Conservation (phyloP, 202 grass and related monocot species). For the Panicum hallii region DNA sequence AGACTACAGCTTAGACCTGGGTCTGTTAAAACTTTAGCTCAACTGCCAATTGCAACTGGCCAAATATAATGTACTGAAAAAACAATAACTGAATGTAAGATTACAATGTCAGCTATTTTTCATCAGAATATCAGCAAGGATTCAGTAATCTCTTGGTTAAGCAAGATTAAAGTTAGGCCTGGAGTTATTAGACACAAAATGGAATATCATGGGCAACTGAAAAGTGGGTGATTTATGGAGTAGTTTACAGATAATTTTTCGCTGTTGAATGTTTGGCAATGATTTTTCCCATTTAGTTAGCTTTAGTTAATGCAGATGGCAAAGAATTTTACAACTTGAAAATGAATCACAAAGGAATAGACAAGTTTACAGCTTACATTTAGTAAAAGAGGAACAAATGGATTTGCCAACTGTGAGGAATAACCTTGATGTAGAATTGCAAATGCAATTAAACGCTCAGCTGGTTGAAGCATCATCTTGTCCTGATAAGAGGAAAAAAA, state of each 20-base stretch:
- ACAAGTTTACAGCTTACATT: conserved; percentile 64
- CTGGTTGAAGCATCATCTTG: conserved; percentile 77
- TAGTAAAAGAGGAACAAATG: conserved; percentile 78
- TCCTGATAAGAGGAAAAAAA: conserved; percentile 54
- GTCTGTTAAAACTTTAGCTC: background rate
- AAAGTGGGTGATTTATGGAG: background rate
- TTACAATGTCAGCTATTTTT: background rate
- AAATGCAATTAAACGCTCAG: conserved; percentile 91
- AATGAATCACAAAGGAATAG: conserved; percentile 19
- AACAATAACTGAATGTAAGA: background rate
- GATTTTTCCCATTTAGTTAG: conserved; percentile 3
- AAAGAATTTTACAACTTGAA: conserved; percentile 37
- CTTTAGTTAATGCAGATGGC: conserved; percentile 15
- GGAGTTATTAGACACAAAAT: background rate
- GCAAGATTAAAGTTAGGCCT: background rate
- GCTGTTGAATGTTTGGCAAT: background rate
- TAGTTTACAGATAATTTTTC: background rate
- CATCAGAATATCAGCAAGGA: background rate
- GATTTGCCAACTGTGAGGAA: conserved; percentile 73
- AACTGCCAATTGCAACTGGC: background rate
- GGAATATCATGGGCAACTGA: conserved; percentile 5
- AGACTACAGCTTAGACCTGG: background rate
- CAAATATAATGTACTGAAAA: conserved; percentile 5
- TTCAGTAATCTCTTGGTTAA: conserved; percentile 4
- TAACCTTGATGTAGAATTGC: conserved; percentile 74